Conservation (phyloP, 257 asterid species). For the Cinchona pubescens region DNA sequence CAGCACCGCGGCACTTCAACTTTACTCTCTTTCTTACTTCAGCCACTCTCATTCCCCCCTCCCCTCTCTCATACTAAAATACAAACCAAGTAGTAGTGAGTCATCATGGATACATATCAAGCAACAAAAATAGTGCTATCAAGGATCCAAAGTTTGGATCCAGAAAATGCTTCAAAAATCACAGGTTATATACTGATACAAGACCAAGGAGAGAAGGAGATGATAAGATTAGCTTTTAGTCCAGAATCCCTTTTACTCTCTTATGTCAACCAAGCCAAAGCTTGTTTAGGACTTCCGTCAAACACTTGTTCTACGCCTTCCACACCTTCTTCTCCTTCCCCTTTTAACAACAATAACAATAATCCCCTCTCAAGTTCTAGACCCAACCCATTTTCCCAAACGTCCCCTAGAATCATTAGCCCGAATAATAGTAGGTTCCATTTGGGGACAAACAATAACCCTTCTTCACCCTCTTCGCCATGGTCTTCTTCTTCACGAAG, state of each 20-base stretch:
- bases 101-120: slow-evolving; percentile 57
- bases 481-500: slow-evolving; percentile 37
- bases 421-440: slow-evolving; percentile 57
- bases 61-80: background rate
- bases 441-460: slow-evolving; percentile 26
- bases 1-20: background rate
- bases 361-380: slow-evolving; percentile 22
- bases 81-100: background rate
- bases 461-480: slow-evolving; percentile 49
- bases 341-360: slow-evolving; percentile 17
- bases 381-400: slow-evolving; percentile 45
- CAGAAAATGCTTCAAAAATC: slow-evolving; percentile 77
- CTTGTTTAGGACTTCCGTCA: slow-evolving; percentile 46
- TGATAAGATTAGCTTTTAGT: slow-evolving; percentile 75
- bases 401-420: slow-evolving; percentile 47
- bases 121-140: slow-evolving; percentile 72
- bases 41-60: background rate
- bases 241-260: slow-evolving; percentile 58
- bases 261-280: slow-evolving; percentile 53
- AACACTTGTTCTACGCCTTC: slow-evolving; percentile 37
- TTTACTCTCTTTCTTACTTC: slow-evolving; percentile 3
- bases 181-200: slow-evolving; percentile 78
- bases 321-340: slow-evolving; percentile 33
- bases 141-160: slow-evolving; percentile 75
- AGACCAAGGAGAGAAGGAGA: slow-evolving; percentile 78